Evolutionary conservation across 176 grass and related monocot species (phyloP).

Genomic region (Musa itinerans): DNA sequence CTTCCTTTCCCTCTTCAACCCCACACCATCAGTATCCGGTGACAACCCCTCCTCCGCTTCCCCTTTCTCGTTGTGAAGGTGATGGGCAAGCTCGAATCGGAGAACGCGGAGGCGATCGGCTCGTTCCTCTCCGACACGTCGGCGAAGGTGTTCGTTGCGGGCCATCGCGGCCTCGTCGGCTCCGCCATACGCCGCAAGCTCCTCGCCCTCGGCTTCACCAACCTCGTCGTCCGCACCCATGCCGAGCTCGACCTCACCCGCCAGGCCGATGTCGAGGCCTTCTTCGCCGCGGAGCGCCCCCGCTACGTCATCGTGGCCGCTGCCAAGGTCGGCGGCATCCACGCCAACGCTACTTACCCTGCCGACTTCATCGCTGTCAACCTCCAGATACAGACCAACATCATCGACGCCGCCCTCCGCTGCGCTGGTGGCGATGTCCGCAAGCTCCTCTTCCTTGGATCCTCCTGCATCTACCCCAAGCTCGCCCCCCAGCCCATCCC

Average conservation of each 20-base stretch:
- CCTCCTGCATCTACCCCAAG: slow-evolving; percentile 89
- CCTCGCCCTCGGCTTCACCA: slow-evolving; percentile 46
- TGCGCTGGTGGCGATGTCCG: slow-evolving; percentile 45
- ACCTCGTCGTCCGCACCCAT: slow-evolving; percentile 47
- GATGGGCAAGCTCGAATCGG: neutral
- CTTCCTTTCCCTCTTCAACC: neutral
- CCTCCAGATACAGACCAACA: slow-evolving; percentile 88
- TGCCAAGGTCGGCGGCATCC: slow-evolving; percentile 85
- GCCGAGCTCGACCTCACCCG: slow-evolving; percentile 64
- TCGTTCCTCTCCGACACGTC: slow-evolving; percentile 54
- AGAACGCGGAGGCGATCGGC: neutral
- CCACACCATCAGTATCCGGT: neutral
- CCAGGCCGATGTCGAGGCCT: slow-evolving; percentile 55
- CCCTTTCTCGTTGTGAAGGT: neutral
- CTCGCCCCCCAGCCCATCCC: slow-evolving; percentile 71
- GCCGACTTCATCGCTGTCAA: slow-evolving; percentile 70
- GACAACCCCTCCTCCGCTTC: neutral
- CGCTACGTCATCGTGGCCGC: slow-evolving; percentile 63
- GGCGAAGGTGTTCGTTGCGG: slow-evolving; percentile 61
- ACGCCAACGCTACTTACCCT: slow-evolving; percentile 67
- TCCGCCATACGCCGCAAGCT: slow-evolving; percentile 49
- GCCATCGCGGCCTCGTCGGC: slow-evolving; percentile 62
- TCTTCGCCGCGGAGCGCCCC: slow-evolving; percentile 52
- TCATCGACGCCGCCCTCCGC: slow-evolving; percentile 53
- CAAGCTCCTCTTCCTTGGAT: slow-evolving; percentile 80